These are phyloP conservation scores for Euphrasia confusa DNA, from an alignment of 257 asterid species.

Conservation along the genomic window DNA sequence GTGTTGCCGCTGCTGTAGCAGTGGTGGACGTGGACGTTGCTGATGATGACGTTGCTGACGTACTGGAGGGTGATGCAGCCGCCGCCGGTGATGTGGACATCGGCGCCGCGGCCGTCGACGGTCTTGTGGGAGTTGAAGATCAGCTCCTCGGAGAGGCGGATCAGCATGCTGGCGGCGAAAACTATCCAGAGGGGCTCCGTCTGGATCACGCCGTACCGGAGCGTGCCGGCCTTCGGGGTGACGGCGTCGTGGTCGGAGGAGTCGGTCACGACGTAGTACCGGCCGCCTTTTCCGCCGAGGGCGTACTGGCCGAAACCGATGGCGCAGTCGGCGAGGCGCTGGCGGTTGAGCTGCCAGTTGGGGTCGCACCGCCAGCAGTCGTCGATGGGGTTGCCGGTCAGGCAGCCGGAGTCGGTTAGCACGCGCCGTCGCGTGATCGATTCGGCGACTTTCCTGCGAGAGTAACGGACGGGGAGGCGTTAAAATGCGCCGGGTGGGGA, in stretches of 20 bases:
- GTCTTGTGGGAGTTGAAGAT: constrained; percentile 38
- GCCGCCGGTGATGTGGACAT: constrained; percentile 34
- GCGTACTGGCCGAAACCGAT: constrained; percentile 36
- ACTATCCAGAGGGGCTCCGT: constrained; percentile 41
- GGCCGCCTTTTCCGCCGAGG: constrained; percentile 34
- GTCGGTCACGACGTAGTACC: constrained; percentile 34
- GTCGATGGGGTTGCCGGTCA: constrained; percentile 86
- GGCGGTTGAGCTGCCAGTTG: constrained; percentile 48
- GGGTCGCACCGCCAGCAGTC: constrained; percentile 97
- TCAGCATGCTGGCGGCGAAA: constrained; percentile 31
- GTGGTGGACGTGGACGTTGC: constrained; percentile 30
- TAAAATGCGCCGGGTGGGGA: neutral
- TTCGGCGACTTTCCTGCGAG: constrained; percentile 24
- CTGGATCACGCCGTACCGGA: constrained; percentile 39
- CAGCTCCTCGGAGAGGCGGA: constrained; percentile 32
- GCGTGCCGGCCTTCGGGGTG: constrained; percentile 31
- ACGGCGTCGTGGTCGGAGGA: constrained; percentile 33
- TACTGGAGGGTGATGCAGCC: constrained; percentile 32
- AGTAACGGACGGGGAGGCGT: neutral
- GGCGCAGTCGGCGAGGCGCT: constrained; percentile 33
- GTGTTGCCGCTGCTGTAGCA: constrained; percentile 28
- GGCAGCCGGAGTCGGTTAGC: constrained; percentile 34
- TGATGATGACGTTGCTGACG: constrained; percentile 30
- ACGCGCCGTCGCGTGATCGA: constrained; percentile 25
- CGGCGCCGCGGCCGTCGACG: constrained; percentile 39